phyloP scores from a whole-genome alignment of 2,329 filamentous ascomycete genomes.

The Ceratocystis diversiconidia region DNA sequence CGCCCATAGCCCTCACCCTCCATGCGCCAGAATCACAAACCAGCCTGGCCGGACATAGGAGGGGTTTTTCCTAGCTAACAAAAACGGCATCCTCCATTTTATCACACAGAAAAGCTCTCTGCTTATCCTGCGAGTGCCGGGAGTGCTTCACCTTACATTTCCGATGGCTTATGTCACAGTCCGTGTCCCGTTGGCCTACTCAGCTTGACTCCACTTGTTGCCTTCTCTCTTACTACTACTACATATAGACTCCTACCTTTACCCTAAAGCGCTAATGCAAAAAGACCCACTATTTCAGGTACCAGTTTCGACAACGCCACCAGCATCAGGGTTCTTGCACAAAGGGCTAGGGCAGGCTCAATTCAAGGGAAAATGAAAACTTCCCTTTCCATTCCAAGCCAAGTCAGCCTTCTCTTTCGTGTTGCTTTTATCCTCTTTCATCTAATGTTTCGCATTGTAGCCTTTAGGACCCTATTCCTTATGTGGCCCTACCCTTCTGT shows the following conservation, averaged over 20 bases:
- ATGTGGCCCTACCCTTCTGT: not conserved
- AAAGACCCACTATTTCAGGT: constrained; percentile 1
- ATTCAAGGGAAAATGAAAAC: not conserved
- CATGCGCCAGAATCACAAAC: too few relatives aligned
- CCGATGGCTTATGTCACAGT: too few relatives aligned
- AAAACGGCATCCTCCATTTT: too few relatives aligned
- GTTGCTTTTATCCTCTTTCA: not conserved
- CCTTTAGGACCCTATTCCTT: not conserved
- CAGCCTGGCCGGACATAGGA: too few relatives aligned
- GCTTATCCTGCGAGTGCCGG: not conserved
- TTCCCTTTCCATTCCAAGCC: not conserved
- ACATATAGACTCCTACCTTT: not conserved
- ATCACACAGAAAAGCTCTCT: not conserved
- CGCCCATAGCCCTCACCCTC: too few relatives aligned
- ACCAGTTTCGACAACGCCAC: not conserved
- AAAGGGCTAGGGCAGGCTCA: not conserved
- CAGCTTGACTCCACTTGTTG: too few relatives aligned
- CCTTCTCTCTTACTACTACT: too few relatives aligned
- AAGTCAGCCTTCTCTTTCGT: not conserved
- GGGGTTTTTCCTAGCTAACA: too few relatives aligned
- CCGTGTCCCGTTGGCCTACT: too few relatives aligned
- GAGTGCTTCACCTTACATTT: too few relatives aligned
- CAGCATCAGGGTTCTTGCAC: not conserved
- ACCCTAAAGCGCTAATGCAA: constrained; percentile 4
- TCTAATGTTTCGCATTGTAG: not conserved